phyloP scores from a whole-genome alignment of 2,329 filamentous ascomycete species.

The Cladophialophora carrionii region DNA sequence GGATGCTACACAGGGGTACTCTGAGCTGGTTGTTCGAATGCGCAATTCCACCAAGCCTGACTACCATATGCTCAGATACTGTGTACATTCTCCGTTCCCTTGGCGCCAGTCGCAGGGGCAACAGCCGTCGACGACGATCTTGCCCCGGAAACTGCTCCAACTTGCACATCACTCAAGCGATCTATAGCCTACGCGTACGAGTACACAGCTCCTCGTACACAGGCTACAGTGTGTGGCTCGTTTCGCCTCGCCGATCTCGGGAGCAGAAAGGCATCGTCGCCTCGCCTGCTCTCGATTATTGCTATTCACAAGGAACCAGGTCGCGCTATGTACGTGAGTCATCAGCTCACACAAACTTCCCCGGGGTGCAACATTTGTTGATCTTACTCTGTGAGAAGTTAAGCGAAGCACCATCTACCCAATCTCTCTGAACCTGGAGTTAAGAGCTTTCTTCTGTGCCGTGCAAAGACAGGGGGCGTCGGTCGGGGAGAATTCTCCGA shows the following conservation, averaged over 20 bases:
- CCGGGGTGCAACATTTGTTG: constrained; percentile 1
- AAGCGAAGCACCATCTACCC: constrained; percentile 7
- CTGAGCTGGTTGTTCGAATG: neutral
- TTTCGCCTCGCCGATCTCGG: neutral
- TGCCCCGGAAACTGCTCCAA: neutral
- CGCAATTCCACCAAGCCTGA: neutral
- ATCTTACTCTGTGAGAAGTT: neutral
- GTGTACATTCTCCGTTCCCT: neutral
- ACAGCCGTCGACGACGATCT: neutral
- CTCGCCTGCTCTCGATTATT: neutral
- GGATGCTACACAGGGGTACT: neutral
- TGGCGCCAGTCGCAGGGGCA: neutral
- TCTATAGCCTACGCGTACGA: neutral
- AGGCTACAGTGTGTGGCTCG: neutral
- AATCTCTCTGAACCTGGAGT: neutral
- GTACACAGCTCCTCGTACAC: neutral
- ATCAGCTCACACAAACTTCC: neutral
- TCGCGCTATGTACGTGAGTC: constrained; percentile 14
- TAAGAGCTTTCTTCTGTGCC: neutral
- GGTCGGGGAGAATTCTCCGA: constrained; percentile 13
- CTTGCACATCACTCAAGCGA: neutral
- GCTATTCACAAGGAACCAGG: constrained; percentile 2
- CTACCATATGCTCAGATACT: neutral
- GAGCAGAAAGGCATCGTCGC: neutral
- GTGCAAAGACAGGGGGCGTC: neutral